A percentile compares a stretch with the other conserved stretches of the same genome.
phyloP scores from a whole-genome alignment of 192 early-diverging fungal species.

The Coemansia sp. region DNA sequence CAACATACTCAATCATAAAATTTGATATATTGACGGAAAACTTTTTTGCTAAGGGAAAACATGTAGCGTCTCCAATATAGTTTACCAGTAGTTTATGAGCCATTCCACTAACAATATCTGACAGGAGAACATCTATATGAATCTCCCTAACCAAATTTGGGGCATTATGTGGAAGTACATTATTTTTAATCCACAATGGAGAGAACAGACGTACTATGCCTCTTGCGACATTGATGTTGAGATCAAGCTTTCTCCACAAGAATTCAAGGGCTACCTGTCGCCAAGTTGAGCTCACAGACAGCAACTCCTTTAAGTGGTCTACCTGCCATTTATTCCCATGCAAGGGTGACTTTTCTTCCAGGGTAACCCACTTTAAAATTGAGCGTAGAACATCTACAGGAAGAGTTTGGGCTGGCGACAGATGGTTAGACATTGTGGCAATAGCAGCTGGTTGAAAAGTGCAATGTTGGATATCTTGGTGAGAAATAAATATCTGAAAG shows the following conservation, averaged over 20 bases:
- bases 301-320: background rate
- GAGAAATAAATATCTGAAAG: too few relatives aligned
- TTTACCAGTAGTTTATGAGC: background rate
- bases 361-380: background rate
- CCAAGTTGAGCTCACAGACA: background rate
- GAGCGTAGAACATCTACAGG: background rate
- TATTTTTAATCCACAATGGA: background rate
- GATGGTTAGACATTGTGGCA: background rate
- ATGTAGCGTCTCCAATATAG: background rate
- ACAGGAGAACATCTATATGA: background rate
- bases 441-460: too few relatives aligned
- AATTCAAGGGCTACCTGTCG: background rate
- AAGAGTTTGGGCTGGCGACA: background rate
- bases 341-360: background rate
- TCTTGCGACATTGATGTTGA: background rate
- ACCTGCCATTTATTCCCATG: background rate
- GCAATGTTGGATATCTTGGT: too few relatives aligned
- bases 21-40: background rate
- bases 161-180: background rate
- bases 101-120: background rate
- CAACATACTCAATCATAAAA: background rate
- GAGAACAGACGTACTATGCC: background rate
- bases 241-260: background rate
- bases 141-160: background rate
- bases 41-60: background rate